Percentiles rank a stretch among this genome's conserved stretches.
phyloP scores from a whole-genome alignment of 2,329 filamentous ascomycete species.

The Huntiella decipiens region DNA sequence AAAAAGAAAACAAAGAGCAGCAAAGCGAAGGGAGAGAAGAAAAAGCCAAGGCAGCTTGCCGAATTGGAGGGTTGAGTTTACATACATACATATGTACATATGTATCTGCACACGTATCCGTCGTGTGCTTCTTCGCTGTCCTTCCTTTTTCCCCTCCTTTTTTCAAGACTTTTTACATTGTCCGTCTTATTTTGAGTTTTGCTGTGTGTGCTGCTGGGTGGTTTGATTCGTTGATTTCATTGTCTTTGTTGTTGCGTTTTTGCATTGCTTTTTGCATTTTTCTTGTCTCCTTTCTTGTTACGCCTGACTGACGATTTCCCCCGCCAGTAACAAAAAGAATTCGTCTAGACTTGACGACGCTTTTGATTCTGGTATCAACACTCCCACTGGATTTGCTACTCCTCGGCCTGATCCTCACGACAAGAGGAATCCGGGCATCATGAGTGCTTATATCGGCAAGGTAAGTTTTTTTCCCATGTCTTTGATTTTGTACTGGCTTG shows the following conservation, averaged over 20 bases:
- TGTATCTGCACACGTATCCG: too few species aligned
- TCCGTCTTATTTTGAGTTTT: neutral
- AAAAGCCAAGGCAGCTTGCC: too few species aligned
- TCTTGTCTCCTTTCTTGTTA: slow-evolving; percentile 23
- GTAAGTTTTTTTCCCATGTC: slow-evolving; percentile 66
- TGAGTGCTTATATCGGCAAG: slow-evolving; percentile 88
- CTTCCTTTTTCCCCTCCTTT: too few species aligned
- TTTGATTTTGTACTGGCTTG: neutral
- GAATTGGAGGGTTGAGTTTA: too few species aligned
- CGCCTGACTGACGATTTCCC: slow-evolving; percentile 13
- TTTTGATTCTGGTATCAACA: slow-evolving; percentile 67
- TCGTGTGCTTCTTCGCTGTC: too few species aligned
- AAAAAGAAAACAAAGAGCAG: too few species aligned
- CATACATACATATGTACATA: too few species aligned
- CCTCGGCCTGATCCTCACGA: slow-evolving; percentile 86
- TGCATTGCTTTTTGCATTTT: neutral
- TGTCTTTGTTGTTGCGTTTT: slow-evolving; percentile 22
- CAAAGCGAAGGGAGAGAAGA: too few species aligned
- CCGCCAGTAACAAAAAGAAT: slow-evolving; percentile 27
- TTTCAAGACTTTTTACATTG: neutral
- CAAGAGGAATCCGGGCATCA: slow-evolving; percentile 87
- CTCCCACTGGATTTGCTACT: slow-evolving; percentile 79
- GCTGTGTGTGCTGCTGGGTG: neutral
- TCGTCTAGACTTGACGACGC: slow-evolving; percentile 41
- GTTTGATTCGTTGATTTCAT: slow-evolving; percentile 4